phyloP scores from a whole-genome alignment of 2,329 filamentous ascomycete genomes.

The Fusarium odoratissimum region DNA sequence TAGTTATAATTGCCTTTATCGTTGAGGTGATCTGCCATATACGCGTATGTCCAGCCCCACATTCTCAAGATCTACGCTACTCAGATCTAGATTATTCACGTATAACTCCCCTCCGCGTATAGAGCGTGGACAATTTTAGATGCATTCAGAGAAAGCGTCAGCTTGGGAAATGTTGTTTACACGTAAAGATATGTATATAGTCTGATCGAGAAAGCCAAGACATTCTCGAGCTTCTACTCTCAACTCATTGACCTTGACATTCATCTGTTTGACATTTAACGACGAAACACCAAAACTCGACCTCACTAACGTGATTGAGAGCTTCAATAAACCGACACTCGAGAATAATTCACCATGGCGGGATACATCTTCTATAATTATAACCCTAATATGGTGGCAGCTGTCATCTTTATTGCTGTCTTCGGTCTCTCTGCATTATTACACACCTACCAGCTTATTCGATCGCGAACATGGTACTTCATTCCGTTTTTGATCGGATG shows the following conservation, averaged over 20 bases:
- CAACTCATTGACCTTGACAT: not conserved
- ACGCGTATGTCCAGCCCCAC: slow-evolving; percentile 29
- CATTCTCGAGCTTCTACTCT: not conserved
- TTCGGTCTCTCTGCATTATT: slow-evolving; percentile 53
- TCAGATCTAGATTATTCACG: slow-evolving; percentile 4
- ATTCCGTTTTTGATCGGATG: slow-evolving; percentile 65
- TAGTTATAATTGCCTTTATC: not conserved
- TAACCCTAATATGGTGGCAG: slow-evolving; percentile 57
- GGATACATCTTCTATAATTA: slow-evolving; percentile 57
- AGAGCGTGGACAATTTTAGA: slow-evolving; percentile 4
- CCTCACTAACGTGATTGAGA: not conserved
- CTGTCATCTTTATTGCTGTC: slow-evolving; percentile 55
- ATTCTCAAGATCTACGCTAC: not conserved
- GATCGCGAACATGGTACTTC: slow-evolving; percentile 62
- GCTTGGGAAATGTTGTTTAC: not conserved
- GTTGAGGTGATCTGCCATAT: slow-evolving; percentile 2
- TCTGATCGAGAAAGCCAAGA: not conserved
- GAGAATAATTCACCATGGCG: slow-evolving; percentile 25
- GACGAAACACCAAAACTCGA: not conserved
- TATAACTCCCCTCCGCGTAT: slow-evolving; percentile 30
- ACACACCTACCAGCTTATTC: slow-evolving; percentile 55
- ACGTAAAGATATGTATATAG: slow-evolving; percentile 34
- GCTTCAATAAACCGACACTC: not conserved
- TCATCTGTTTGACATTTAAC: not conserved
- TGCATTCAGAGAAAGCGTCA: not conserved